A percentile compares a stretch with the other conserved stretches of the same genome.
phyloP scores from a whole-genome alignment of 2,329 filamentous ascomycete genomes.

The Stemphylium vesicarium region DNA sequence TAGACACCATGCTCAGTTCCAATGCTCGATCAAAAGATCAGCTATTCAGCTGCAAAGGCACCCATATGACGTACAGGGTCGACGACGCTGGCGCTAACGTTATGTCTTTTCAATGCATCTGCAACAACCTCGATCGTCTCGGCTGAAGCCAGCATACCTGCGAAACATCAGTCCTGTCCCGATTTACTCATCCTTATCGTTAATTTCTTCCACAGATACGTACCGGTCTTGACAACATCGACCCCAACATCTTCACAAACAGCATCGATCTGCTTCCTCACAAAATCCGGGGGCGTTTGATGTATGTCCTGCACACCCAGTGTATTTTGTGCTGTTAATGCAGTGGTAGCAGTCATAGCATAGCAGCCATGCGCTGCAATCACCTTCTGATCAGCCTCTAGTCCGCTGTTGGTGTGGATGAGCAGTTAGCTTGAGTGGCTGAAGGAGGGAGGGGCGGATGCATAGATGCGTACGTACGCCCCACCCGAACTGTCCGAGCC shows the following conservation, averaged over 20 bases:
- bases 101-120: constrained; percentile 64
- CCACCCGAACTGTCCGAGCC: constrained; percentile 91
- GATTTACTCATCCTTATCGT: background rate
- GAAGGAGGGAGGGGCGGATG: constrained; percentile 16
- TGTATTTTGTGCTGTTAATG: constrained; percentile 96
- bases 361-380: constrained; percentile 92
- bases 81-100: constrained; percentile 67
- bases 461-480: constrained; percentile 69
- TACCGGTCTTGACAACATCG: constrained; percentile 92
- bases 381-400: constrained; percentile 96
- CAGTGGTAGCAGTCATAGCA: constrained; percentile 94
- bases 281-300: constrained; percentile 76
- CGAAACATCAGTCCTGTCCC: constrained; percentile 11
- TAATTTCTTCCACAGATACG: constrained; percentile 2
- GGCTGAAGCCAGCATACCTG: constrained; percentile 82
- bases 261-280: constrained; percentile 83
- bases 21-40: background rate
- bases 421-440: constrained; percentile 25
- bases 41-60: background rate
- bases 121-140: constrained; percentile 74
- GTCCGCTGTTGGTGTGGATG: constrained; percentile 64
- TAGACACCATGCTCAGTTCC: constrained; percentile 8
- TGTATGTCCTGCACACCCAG: constrained; percentile 82
- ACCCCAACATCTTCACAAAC: constrained; percentile 83
- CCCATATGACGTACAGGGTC: constrained; percentile 69